Conservation (phyloP, 176 grass and related monocot genomes). For the Lolium perenne region DNA sequence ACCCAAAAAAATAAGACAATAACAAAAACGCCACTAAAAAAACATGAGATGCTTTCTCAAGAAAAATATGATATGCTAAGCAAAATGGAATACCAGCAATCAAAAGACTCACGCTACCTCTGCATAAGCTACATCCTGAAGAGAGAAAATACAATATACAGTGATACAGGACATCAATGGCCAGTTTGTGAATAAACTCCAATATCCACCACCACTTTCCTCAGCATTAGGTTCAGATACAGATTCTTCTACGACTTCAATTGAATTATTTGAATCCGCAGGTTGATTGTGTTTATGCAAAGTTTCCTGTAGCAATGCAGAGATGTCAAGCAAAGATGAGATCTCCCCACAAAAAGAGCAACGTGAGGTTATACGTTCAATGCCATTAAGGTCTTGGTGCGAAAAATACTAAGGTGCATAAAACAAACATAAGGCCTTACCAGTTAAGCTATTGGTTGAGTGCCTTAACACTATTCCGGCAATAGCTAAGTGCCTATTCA, state of each 20-base stretch:
- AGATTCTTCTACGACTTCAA: slow-evolving; percentile 57
- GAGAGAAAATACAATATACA: slow-evolving; percentile 87
- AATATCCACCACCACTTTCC: slow-evolving; percentile 47
- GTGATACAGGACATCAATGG: slow-evolving; percentile 82
- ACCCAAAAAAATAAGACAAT: background rate
- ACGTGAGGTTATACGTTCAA: slow-evolving; percentile 1
- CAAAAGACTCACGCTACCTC: slow-evolving; percentile 60
- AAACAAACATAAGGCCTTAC: background rate
- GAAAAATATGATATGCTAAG: slow-evolving; percentile 19
- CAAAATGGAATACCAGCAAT: slow-evolving; percentile 27
- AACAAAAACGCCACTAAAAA: slow-evolving; percentile 14
- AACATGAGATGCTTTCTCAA: slow-evolving; percentile 4
- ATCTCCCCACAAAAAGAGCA: background rate
- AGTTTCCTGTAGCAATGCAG: slow-evolving; percentile 63
- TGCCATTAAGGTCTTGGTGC: background rate
- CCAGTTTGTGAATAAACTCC: slow-evolving; percentile 84
- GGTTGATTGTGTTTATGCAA: slow-evolving; percentile 73
- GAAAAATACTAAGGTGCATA: background rate
- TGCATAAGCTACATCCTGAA: slow-evolving; percentile 92
- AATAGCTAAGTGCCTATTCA: background rate
- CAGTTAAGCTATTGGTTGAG: background rate
- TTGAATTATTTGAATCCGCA: slow-evolving; percentile 46
- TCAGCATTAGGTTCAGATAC: slow-evolving; percentile 43
- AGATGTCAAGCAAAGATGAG: background rate
- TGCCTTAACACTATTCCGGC: background rate